phyloP scores from a whole-genome alignment of 768 basidiomycete genomes.

The Clitopilus passeckerianus region DNA sequence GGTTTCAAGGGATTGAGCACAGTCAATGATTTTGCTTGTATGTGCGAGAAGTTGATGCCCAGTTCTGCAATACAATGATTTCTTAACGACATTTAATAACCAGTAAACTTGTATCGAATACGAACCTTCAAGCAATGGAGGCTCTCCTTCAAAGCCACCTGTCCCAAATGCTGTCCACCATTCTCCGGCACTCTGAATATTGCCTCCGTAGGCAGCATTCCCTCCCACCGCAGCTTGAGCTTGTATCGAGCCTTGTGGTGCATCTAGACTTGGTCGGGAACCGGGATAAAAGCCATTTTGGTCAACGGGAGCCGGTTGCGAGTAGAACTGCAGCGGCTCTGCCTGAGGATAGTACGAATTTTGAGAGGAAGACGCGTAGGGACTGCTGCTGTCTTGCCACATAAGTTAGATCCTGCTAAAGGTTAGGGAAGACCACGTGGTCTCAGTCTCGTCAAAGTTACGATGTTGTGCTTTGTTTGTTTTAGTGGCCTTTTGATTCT shows the following conservation, averaged over 20 bases:
- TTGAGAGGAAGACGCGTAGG: slow-evolving; percentile 65
- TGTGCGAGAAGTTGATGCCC: slow-evolving; percentile 97
- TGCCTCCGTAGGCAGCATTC: slow-evolving; percentile 57
- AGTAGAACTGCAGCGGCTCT: slow-evolving; percentile 73
- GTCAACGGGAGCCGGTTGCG: slow-evolving; percentile 42
- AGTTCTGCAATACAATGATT: slow-evolving; percentile 58
- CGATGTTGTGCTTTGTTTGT: slow-evolving; percentile 25
- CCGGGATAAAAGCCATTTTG: slow-evolving; percentile 61
- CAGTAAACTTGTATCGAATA: slow-evolving; percentile 1
- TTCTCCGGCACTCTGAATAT: slow-evolving; percentile 65
- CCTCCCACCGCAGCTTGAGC: slow-evolving; percentile 51
- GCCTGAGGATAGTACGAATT: slow-evolving; percentile 52
- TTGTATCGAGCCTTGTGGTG: slow-evolving; percentile 40
- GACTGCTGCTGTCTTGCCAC: slow-evolving; percentile 70
- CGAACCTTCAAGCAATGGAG: slow-evolving; percentile 89
- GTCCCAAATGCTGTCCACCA: slow-evolving; percentile 99
- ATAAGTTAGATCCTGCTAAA: slow-evolving; percentile 27
- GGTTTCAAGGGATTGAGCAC: slow-evolving; percentile 88
- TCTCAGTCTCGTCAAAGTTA: slow-evolving; percentile 1
- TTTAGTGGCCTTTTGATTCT: slow-evolving; percentile 17
- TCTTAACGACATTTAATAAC: slow-evolving; percentile 1
- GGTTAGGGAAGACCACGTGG: slow-evolving; percentile 24
- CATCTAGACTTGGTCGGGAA: slow-evolving; percentile 70
- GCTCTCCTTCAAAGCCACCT: slow-evolving; percentile 93
- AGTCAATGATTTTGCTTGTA: slow-evolving; percentile 88